Percentiles rank a stretch among this genome's conserved stretches.
Evolutionary conservation across 352 stramenopile species (phyloP).

Genomic region (Globisporangium splendens): DNA sequence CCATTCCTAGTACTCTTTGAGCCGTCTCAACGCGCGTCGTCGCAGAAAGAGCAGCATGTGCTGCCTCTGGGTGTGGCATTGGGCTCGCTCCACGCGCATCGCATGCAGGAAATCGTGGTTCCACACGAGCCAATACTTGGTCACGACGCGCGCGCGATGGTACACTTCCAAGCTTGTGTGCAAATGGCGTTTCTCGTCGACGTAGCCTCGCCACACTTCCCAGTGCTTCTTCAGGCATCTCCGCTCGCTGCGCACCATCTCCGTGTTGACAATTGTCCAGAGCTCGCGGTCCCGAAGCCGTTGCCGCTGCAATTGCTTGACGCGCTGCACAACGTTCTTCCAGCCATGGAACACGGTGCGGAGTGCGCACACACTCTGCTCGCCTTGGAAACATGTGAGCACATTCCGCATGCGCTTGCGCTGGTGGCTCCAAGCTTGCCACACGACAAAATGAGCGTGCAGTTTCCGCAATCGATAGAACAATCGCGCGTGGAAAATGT

Average conservation of each 20-base stretch:
- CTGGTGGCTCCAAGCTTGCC: slow-evolving; percentile 23
- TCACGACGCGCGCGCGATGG: slow-evolving; percentile 43
- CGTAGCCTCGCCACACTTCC: slow-evolving; percentile 33
- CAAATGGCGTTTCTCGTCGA: slow-evolving; percentile 40
- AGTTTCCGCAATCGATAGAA: slow-evolving; percentile 51
- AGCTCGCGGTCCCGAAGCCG: slow-evolving; percentile 51
- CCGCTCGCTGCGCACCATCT: slow-evolving; percentile 42
- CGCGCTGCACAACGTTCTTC: slow-evolving; percentile 32
- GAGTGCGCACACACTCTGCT: slow-evolving; percentile 3
- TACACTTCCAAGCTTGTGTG: slow-evolving; percentile 42
- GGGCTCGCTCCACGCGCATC: background rate
- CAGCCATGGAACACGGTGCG: slow-evolving; percentile 28
- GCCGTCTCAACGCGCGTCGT: slow-evolving; percentile 10
- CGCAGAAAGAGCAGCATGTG: slow-evolving; percentile 7
- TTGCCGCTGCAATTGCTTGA: slow-evolving; percentile 44
- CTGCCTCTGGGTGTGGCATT: background rate
- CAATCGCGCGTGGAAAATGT: slow-evolving; percentile 53
- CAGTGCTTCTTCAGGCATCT: slow-evolving; percentile 41
- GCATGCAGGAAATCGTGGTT: slow-evolving; percentile 35
- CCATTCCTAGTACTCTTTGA: slow-evolving; percentile 11
- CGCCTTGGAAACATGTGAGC: slow-evolving; percentile 1
- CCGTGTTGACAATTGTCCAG: slow-evolving; percentile 50
- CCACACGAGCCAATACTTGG: slow-evolving; percentile 64
- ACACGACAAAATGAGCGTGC: slow-evolving; percentile 27
- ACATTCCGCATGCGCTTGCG: slow-evolving; percentile 16